Evolutionary conservation across 2,329 filamentous ascomycete genomes (phyloP).

Genomic region (Colletotrichum salicis): DNA sequence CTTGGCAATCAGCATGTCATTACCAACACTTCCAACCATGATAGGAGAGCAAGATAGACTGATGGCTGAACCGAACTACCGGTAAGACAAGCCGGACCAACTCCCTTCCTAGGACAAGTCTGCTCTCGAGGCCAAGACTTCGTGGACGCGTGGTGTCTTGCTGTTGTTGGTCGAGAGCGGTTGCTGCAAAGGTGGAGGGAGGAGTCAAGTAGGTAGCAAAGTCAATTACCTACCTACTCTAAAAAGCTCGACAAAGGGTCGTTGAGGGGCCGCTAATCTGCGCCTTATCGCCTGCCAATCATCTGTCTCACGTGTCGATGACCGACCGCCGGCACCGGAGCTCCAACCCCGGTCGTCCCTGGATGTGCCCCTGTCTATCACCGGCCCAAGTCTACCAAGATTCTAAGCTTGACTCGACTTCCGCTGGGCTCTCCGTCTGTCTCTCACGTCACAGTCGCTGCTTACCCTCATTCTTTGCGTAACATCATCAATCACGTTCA

Average conservation of each 20-base stretch:
- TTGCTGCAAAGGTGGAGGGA: conserved; percentile 16
- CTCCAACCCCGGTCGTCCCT: conserved; percentile 1
- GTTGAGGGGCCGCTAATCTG: conserved; percentile 22
- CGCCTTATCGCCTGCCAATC: conserved; percentile 35
- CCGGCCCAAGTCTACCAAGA: background rate
- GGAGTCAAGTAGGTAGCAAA: conserved; percentile 13
- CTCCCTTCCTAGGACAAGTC: conserved; percentile 8
- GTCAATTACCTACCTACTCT: background rate
- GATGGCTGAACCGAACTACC: background rate
- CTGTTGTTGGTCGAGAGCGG: conserved; percentile 17
- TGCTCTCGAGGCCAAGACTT: background rate
- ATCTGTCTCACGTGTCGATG: conserved; percentile 31
- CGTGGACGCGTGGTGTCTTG: conserved; percentile 21
- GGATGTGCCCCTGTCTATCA: background rate
- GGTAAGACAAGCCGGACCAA: conserved; percentile 6
- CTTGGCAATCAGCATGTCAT: background rate
- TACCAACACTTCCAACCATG: conserved; percentile 15
- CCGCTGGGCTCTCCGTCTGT: background rate
- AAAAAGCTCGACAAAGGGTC: conserved; percentile 1
- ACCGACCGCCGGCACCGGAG: background rate
- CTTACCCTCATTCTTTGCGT: background rate
- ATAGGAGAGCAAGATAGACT: background rate
- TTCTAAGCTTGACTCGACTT: background rate
- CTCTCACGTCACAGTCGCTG: background rate
- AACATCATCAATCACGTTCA: background rate